Base-by-base conservation (phyloP, 2,329 filamentous ascomycete genomes). In the Curvularia eragrostidis region DNA sequence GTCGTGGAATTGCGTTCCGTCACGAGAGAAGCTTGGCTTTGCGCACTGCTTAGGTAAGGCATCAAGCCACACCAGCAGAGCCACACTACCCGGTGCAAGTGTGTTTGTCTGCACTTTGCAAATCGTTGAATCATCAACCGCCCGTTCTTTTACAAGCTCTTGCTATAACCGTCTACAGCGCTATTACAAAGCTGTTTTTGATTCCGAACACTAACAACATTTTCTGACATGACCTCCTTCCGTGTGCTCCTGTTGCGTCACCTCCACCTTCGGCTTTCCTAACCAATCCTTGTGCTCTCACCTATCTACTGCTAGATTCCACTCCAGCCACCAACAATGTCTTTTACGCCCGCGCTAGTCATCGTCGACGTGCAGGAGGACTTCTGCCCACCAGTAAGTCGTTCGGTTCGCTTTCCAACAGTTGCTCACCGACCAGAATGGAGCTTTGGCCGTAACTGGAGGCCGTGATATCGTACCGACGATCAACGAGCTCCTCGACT, bases 351-450 rank as follows among this genome's bases (percentile, higher is more conserved):
- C 43, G 87, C 87, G n/a, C 77, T 89, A 36, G 77, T 97, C 47
- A 84, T 97, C 10, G 89, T 97, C 52, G 93, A 97, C 77, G 84
- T 96, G 72, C 95, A 98, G 78, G 90, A 97, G 77, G 94, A 98
- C 80, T 98, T 97, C 77, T 96, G 92, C 76, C 91, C 91, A 58
- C 93, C 93, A 12, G 92, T 95, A 79, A 80, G 88, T 61, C 23
- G 32, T 13, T 44, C 51, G 15, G 24, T 23, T 2, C 23, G 3
- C 52, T 43, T 38, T 30, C 7, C 26, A 39, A 23, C 43, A 12
- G 24, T 43, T 5, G 49, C 68, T 67, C 62, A 74, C 64, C 32
- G 38, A n/a, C 18, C 67, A 96, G 92, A 85, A 89, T 62, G 95
- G 94, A 62, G 83, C 91, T n/a, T 87, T 99, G 49, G 89, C 92